phyloP scores from a whole-genome alignment of 352 stramenopile species.

The Phytophthora sansomeana region DNA sequence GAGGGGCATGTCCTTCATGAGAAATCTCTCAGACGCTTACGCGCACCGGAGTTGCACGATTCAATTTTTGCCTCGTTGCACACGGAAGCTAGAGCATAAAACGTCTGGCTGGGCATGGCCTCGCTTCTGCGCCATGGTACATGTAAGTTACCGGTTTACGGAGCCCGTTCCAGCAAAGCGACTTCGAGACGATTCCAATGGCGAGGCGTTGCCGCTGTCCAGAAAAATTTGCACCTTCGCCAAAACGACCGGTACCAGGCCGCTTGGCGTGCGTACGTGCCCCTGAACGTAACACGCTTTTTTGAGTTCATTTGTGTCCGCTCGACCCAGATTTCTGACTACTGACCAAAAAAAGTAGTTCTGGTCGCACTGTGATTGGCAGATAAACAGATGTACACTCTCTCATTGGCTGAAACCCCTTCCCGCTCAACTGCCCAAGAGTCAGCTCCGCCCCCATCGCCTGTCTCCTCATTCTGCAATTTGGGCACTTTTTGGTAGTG shows the following conservation, averaged over 20 bases:
- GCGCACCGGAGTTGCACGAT: slow-evolving; percentile 3
- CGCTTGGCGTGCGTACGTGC: not conserved
- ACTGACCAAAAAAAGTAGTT: not conserved
- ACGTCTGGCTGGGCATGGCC: slow-evolving; percentile 6
- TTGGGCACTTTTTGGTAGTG: too few species aligned
- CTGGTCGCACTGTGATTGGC: not conserved
- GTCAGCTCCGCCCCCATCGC: not conserved
- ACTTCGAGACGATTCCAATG: not conserved
- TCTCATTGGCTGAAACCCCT: slow-evolving; percentile 26
- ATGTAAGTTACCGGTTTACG: too few species aligned
- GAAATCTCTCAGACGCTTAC: slow-evolving; percentile 1
- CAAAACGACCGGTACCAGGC: slow-evolving; percentile 9
- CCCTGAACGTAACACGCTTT: not conserved
- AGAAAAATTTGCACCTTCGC: slow-evolving; percentile 6
- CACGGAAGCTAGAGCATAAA: slow-evolving; percentile 13
- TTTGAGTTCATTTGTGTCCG: not conserved
- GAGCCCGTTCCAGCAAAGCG: too few species aligned
- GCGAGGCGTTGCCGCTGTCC: not conserved
- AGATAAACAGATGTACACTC: not conserved
- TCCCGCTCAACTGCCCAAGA: slow-evolving; percentile 4
- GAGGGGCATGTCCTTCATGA: not conserved
- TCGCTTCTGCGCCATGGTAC: slow-evolving; percentile 3
- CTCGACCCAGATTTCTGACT: not conserved
- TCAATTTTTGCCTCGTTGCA: slow-evolving; percentile 31
- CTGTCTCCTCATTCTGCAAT: slow-evolving; percentile 1